Evolutionary conservation across 768 basidiomycete species (phyloP).

Genomic region (Pulveroboletus sp.): DNA sequence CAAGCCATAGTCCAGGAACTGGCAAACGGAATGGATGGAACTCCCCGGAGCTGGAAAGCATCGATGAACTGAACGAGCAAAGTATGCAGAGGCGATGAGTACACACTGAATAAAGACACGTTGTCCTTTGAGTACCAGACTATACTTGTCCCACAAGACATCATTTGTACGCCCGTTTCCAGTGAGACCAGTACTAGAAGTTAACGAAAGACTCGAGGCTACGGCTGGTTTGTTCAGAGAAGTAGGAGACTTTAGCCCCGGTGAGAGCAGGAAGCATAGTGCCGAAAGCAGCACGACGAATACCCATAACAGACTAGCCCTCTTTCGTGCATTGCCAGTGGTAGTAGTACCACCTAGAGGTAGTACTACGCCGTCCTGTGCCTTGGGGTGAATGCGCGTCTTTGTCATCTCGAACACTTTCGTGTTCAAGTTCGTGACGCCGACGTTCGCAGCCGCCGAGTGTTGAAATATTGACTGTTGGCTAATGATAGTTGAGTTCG

Average conservation of each 20-base stretch:
- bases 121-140: conserved; percentile 65
- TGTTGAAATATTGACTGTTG: background rate
- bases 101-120: conserved; percentile 71
- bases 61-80: background rate
- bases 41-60: conserved; percentile 64
- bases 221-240: background rate
- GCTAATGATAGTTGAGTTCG: background rate
- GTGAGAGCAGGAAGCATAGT: conserved; percentile 16
- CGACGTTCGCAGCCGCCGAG: background rate
- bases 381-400: background rate
- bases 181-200: conserved; percentile 7
- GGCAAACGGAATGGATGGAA: conserved; percentile 83
- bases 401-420: background rate
- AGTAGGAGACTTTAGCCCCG: conserved; percentile 2
- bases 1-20: conserved; percentile 76
- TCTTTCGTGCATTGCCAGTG: conserved; percentile 4
- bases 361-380: conserved; percentile 1
- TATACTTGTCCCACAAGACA: conserved; percentile 66
- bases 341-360: background rate
- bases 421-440: conserved; percentile 3
- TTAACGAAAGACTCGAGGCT: conserved; percentile 1
- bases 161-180: conserved; percentile 36
- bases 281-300: conserved; percentile 14
- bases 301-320: conserved; percentile 9
- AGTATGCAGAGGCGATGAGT: background rate